Percentiles rank a stretch among this genome's conserved stretches.
Conservation (phyloP, 2,329 filamentous ascomycete genomes). For the Hypocreales sp. region DNA sequence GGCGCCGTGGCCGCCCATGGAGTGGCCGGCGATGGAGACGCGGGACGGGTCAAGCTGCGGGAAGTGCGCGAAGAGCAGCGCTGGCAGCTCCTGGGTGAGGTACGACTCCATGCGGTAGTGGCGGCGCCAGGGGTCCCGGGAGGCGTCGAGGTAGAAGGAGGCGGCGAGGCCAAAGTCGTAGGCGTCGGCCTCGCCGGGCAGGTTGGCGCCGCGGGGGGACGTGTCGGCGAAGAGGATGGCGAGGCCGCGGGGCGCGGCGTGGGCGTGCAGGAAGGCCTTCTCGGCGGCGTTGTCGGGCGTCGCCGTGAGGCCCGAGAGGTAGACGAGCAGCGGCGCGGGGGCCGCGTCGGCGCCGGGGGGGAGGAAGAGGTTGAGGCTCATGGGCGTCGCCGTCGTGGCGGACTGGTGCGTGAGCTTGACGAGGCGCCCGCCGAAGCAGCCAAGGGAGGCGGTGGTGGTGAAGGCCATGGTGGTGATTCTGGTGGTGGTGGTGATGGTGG, state of each 20-base stretch:
- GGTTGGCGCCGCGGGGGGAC: slow-evolving; percentile 68
- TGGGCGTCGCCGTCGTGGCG: slow-evolving; percentile 64
- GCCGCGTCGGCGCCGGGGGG: slow-evolving; percentile 49
- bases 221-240: slow-evolving; percentile 95
- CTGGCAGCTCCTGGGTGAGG: slow-evolving; percentile 75
- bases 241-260: slow-evolving; percentile 65
- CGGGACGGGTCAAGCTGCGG: slow-evolving; percentile 50
- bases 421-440: slow-evolving; percentile 85
- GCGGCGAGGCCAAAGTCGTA: slow-evolving; percentile 90
- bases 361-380: slow-evolving; percentile 86
- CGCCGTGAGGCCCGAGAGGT: slow-evolving; percentile 88
- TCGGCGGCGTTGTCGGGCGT: slow-evolving; percentile 74
- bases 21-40: slow-evolving; percentile 83
- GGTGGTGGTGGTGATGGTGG: neutral
- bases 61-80: slow-evolving; percentile 57
- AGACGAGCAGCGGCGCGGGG: slow-evolving; percentile 71
- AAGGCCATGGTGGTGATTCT: slow-evolving; percentile 50
- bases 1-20: slow-evolving; percentile 94
- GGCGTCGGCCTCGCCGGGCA: slow-evolving; percentile 70
- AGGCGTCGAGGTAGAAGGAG: slow-evolving; percentile 89
- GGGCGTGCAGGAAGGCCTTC: slow-evolving; percentile 82
- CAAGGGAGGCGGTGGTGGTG: slow-evolving; percentile 77
- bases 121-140: slow-evolving; percentile 51
- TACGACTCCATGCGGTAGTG: slow-evolving; percentile 95
- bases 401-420: slow-evolving; percentile 86